Conservation (phyloP, 2,329 filamentous ascomycete genomes). For the Aspergillus sp. region DNA sequence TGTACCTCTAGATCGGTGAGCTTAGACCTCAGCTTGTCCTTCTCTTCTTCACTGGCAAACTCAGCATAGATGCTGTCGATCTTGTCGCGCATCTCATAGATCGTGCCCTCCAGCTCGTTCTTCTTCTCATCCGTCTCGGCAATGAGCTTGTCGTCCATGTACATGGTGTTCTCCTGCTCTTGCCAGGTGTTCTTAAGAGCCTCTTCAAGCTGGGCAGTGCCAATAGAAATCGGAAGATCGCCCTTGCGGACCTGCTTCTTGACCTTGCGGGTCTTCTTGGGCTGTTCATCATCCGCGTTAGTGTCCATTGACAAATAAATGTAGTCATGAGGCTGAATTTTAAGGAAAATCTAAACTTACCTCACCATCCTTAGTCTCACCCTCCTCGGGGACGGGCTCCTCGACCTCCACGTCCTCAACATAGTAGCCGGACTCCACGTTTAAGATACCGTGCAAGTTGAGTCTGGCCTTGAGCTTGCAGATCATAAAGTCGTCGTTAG, state of each 20-base stretch:
- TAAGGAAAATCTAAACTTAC: constrained; percentile 31
- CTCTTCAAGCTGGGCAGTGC: constrained; percentile 76
- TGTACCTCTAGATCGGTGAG: constrained; percentile 83
- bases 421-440: constrained; percentile 95
- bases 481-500: constrained; percentile 97
- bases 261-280: constrained; percentile 87
- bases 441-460: constrained; percentile 93
- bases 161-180: constrained; percentile 87
- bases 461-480: constrained; percentile 98
- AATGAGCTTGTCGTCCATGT: constrained; percentile 97
- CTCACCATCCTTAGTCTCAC: constrained; percentile 49
- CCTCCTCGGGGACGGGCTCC: constrained; percentile 80
- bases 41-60: constrained; percentile 88
- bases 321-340: constrained; percentile 18
- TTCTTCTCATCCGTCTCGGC: constrained; percentile 99
- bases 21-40: constrained; percentile 79
- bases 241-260: constrained; percentile 99
- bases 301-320: constrained; percentile 76
- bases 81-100: constrained; percentile 96
- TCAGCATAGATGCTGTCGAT: constrained; percentile 88
- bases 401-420: constrained; percentile 98
- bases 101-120: constrained; percentile 97
- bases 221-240: constrained; percentile 82
- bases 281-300: constrained; percentile 66
- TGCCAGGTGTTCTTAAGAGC: constrained; percentile 63